Conservation (phyloP, 495 filamentous ascomycete genomes). For the Penicillium tannophilum region DNA sequence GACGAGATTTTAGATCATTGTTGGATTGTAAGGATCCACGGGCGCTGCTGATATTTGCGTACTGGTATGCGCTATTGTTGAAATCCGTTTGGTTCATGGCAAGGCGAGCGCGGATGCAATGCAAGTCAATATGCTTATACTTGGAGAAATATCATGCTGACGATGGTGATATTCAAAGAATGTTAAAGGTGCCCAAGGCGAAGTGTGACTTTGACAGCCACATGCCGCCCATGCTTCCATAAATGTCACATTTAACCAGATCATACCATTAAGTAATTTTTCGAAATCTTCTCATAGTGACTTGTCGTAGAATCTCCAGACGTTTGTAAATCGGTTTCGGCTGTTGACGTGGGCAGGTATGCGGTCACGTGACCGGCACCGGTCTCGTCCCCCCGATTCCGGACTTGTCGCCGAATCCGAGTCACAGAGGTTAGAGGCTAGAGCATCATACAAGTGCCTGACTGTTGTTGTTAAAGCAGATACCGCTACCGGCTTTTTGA, state of each 20-base stretch:
- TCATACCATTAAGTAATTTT: too few species aligned
- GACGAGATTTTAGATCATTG: conserved; percentile 14
- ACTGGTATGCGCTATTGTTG: conserved; percentile 39
- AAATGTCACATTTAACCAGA: background rate
- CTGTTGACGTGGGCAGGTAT: background rate
- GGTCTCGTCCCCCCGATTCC: conserved; percentile 12
- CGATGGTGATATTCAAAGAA: conserved; percentile 15
- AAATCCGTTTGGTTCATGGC: conserved; percentile 37
- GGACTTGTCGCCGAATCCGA: conserved; percentile 4
- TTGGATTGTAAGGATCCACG: conserved; percentile 39
- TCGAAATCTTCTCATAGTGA: background rate
- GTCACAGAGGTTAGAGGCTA: background rate
- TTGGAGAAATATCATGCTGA: conserved; percentile 21
- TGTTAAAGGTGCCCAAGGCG: conserved; percentile 10
- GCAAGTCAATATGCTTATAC: conserved; percentile 44
- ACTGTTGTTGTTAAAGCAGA: background rate
- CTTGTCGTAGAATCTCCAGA: background rate
- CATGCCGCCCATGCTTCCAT: background rate
- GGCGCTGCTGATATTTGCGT: conserved; percentile 39
- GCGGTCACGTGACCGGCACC: conserved; percentile 19
- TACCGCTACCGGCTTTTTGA: background rate
- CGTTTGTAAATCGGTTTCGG: too few species aligned
- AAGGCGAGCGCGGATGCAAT: conserved; percentile 37
- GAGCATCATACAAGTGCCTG: background rate
- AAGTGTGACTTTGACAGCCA: background rate